These are phyloP conservation scores for Theobroma grandiflorum DNA, from an alignment of 441 rosid species.

Conservation along the genomic window DNA sequence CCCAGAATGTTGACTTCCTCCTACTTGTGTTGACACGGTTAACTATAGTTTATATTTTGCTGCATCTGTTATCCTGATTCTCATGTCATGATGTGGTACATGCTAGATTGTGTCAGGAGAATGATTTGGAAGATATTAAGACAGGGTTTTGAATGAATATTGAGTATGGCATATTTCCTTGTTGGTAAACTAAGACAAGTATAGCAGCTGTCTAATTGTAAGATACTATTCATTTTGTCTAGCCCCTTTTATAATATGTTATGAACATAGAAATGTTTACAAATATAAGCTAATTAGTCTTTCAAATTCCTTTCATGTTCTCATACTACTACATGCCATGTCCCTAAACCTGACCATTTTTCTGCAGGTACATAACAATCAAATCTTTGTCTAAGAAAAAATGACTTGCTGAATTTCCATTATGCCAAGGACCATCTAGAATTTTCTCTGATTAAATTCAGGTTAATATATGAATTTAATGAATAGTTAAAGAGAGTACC, in stretches of 20 bases:
- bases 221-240: background rate
- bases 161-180: background rate
- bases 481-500: constrained; percentile 42
- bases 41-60: background rate
- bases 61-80: background rate
- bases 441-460: constrained; percentile 11
- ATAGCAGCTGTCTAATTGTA: background rate
- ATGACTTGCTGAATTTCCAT: background rate
- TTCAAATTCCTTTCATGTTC: background rate
- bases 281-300: background rate
- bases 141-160: background rate
- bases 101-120: background rate
- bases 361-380: background rate
- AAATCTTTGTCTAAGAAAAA: background rate
- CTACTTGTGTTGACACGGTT: background rate
- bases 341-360: background rate
- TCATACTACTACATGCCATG: background rate
- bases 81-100: background rate
- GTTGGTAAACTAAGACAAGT: background rate
- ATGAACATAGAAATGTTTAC: background rate
- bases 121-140: background rate
- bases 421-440: background rate
- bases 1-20: background rate
- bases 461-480: constrained; percentile 19
- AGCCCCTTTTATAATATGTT: background rate